Conservation (phyloP, 2,329 filamentous ascomycete species). For the Alternaria alternata region DNA sequence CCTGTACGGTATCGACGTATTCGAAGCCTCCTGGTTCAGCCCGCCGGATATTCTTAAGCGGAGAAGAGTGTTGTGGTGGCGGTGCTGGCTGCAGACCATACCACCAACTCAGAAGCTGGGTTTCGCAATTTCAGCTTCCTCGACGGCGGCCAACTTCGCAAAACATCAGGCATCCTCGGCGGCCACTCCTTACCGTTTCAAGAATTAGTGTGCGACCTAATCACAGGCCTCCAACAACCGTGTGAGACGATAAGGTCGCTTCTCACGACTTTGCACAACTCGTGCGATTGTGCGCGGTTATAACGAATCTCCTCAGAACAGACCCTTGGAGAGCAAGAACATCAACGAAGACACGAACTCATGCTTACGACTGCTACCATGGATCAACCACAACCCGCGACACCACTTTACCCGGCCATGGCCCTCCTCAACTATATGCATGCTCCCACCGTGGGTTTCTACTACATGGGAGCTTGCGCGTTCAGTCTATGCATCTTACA, state of each 20-base stretch:
- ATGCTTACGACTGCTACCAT: slow-evolving; percentile 18
- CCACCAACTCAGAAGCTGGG: slow-evolving; percentile 11
- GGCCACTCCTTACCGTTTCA: slow-evolving; percentile 4
- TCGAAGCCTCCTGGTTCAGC: slow-evolving; percentile 4
- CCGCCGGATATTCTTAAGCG: slow-evolving; percentile 13
- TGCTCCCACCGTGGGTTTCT: slow-evolving; percentile 42
- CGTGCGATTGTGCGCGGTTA: background rate
- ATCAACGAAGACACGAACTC: background rate
- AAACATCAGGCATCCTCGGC: slow-evolving; percentile 9
- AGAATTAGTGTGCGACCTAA: background rate
- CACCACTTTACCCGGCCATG: slow-evolving; percentile 32
- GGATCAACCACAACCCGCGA: slow-evolving; percentile 12
- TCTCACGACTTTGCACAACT: background rate
- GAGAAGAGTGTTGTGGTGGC: slow-evolving; percentile 22
- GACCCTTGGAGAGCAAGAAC: background rate
- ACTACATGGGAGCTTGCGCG: slow-evolving; percentile 37
- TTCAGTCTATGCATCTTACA: slow-evolving; percentile 44
- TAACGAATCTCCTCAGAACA: background rate
- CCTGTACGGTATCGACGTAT: background rate
- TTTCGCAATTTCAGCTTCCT: slow-evolving; percentile 4
- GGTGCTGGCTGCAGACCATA: slow-evolving; percentile 20
- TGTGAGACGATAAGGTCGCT: slow-evolving; percentile 6
- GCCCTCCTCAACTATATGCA: slow-evolving; percentile 46
- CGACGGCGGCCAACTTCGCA: slow-evolving; percentile 7
- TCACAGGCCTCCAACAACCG: background rate